A percentile compares a stretch with the other conserved stretches of the same genome.
Evolutionary conservation across 805 yeast genomes (phyloP).

Genomic region (Yarrowia porcina): DNA sequence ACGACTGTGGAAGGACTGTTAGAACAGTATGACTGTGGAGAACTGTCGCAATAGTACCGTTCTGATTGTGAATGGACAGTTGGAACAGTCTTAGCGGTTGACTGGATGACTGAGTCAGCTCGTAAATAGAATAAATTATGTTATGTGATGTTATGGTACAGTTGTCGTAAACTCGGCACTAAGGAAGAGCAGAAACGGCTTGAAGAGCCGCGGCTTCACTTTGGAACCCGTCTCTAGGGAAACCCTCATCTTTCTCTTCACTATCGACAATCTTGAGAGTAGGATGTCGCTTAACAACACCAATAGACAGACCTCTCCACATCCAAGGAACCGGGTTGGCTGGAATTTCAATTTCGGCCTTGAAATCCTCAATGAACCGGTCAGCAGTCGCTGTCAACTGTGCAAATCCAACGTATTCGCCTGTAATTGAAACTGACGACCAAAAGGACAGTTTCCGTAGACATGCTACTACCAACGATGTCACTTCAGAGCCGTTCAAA

Average conservation of each 20-base stretch:
- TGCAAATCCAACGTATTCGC: slow-evolving; percentile 75
- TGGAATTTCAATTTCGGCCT: slow-evolving; percentile 59
- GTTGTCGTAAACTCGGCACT: not conserved
- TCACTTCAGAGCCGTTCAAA: slow-evolving; percentile 82
- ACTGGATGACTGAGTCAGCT: not conserved
- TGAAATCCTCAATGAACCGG: slow-evolving; percentile 74
- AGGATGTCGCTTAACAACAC: slow-evolving; percentile 58
- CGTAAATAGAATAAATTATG: slow-evolving; percentile 2
- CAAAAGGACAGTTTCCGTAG: slow-evolving; percentile 77
- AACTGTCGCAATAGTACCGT: too few species aligned
- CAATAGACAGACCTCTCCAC: slow-evolving; percentile 60
- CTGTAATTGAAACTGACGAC: slow-evolving; percentile 83
- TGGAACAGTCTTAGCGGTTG: too few species aligned
- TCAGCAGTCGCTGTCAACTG: slow-evolving; percentile 80
- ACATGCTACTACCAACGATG: slow-evolving; percentile 82
- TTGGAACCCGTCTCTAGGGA: not conserved
- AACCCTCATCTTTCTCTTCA: slow-evolving; percentile 12
- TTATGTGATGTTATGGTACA: not conserved
- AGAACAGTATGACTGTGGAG: too few species aligned
- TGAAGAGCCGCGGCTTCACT: not conserved
- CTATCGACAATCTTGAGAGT: slow-evolving; percentile 32
- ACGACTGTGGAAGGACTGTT: not conserved
- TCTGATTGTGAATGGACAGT: too few species aligned
- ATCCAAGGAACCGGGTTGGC: slow-evolving; percentile 56
- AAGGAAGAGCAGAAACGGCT: not conserved